Evolutionary conservation across 2,329 filamentous ascomycete species (phyloP).

Genomic region (Arachnomyces sp.): DNA sequence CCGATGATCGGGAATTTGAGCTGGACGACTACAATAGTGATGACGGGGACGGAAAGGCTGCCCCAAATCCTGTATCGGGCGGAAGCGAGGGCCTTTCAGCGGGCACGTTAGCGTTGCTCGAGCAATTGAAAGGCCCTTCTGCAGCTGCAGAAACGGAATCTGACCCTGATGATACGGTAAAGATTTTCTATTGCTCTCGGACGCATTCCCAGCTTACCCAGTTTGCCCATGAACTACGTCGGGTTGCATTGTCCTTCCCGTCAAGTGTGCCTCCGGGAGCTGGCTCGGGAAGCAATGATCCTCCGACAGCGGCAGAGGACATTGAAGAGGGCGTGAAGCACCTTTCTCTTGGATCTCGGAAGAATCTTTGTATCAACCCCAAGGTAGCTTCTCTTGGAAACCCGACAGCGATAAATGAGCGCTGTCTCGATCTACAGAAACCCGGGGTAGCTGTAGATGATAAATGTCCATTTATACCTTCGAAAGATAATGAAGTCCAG

Average conservation of each 20-base stretch:
- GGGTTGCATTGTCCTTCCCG: constrained; percentile 59
- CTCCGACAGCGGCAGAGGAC: constrained; percentile 9
- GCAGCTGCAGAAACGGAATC: constrained; percentile 34
- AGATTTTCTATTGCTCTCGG: constrained; percentile 87
- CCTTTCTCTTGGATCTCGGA: constrained; percentile 74
- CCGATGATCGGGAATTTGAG: constrained; percentile 63
- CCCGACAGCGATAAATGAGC: constrained; percentile 81
- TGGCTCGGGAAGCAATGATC: constrained; percentile 16
- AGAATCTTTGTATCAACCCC: constrained; percentile 83
- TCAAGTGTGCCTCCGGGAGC: constrained; percentile 54
- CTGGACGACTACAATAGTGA: constrained; percentile 69
- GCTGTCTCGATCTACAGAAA: constrained; percentile 84
- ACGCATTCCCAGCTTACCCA: constrained; percentile 89
- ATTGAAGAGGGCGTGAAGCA: constrained; percentile 63
- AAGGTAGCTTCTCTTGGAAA: constrained; percentile 63
- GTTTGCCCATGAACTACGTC: constrained; percentile 73
- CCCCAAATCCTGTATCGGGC: constrained; percentile 20
- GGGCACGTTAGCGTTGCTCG: constrained; percentile 67
- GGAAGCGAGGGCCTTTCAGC: constrained; percentile 53
- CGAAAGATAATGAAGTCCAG: constrained; percentile 63
- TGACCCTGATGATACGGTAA: constrained; percentile 58
- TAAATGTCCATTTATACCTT: constrained; percentile 69
- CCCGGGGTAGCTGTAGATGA: constrained; percentile 53
- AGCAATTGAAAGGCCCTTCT: constrained; percentile 50
- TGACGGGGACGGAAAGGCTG: constrained; percentile 34